phyloP scores from a whole-genome alignment of 2,329 filamentous ascomycete species.

The Akanthomyces lecanii region DNA sequence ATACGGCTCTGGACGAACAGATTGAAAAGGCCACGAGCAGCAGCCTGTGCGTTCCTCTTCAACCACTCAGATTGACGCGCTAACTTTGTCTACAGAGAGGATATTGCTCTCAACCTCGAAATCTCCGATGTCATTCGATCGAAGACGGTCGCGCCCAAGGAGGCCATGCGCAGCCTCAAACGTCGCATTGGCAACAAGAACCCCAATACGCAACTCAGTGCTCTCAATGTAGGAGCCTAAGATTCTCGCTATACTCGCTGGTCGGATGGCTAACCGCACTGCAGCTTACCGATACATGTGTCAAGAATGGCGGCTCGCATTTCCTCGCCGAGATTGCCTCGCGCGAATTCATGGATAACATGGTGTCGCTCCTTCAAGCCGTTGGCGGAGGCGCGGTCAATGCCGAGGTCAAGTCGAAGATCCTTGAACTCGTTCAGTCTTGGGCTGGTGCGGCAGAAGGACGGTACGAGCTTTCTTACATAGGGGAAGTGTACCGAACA shows the following conservation, averaged over 20 bases:
- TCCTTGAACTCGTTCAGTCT: conserved; percentile 86
- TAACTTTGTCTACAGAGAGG: conserved; percentile 57
- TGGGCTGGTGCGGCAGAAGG: conserved; percentile 91
- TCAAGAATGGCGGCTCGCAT: conserved; percentile 95
- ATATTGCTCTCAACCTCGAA: conserved; percentile 95
- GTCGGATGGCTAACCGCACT: conserved; percentile 3
- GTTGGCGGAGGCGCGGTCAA: conserved; percentile 72
- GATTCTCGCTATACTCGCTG: neutral
- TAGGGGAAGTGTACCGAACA: conserved; percentile 79
- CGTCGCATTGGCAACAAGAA: conserved; percentile 95
- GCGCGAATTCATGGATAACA: conserved; percentile 96
- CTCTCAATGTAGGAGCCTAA: conserved; percentile 65
- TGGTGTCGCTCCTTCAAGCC: conserved; percentile 83
- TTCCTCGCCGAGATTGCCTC: conserved; percentile 95
- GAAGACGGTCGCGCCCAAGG: conserved; percentile 94
- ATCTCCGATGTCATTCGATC: conserved; percentile 97
- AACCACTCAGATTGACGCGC: neutral
- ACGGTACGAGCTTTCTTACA: conserved; percentile 76
- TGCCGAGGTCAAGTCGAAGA: conserved; percentile 80
- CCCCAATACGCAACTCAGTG: conserved; percentile 90
- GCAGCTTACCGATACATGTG: conserved; percentile 93
- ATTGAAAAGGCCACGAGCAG: conserved; percentile 92
- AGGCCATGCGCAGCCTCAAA: conserved; percentile 96
- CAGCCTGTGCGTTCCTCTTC: conserved; percentile 64
- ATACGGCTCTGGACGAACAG: conserved; percentile 92